Percentiles rank a stretch among this genome's conserved stretches.
Conservation (phyloP, 345 rosid species). For the Aquilaria malaccensis region DNA sequence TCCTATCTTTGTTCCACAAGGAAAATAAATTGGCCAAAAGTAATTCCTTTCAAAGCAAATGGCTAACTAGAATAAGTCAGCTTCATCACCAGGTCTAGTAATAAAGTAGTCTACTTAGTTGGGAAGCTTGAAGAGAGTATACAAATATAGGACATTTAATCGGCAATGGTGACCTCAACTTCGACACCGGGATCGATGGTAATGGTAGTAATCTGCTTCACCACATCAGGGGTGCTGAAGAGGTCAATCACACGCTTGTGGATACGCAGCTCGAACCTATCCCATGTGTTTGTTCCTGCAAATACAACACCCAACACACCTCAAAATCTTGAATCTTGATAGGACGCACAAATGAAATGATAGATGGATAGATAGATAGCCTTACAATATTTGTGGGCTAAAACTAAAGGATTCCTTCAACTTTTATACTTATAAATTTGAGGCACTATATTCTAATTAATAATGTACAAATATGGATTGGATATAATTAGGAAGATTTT, state of each 20-base stretch:
- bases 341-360: neutral
- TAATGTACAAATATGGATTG: no score
- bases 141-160: neutral
- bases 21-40: no score
- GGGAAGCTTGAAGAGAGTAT: no score
- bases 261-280: constrained; percentile 51
- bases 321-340: neutral
- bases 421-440: no score
- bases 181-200: constrained; percentile 63
- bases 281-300: constrained; percentile 58
- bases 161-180: constrained; percentile 58
- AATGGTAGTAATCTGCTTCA: constrained; percentile 63
- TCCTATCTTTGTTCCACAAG: no score
- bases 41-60: no score
- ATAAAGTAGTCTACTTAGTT: no score
- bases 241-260: constrained; percentile 62
- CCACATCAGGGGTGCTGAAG: constrained; percentile 58
- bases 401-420: no score
- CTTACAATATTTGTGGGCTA: neutral
- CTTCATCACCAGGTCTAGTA: no score
- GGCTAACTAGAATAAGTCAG: no score
- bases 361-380: neutral
- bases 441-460: no score
- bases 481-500: no score
- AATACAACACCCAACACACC: neutral